phyloP scores from a whole-genome alignment of 257 asterid genomes.

The Gentiana straminea region DNA sequence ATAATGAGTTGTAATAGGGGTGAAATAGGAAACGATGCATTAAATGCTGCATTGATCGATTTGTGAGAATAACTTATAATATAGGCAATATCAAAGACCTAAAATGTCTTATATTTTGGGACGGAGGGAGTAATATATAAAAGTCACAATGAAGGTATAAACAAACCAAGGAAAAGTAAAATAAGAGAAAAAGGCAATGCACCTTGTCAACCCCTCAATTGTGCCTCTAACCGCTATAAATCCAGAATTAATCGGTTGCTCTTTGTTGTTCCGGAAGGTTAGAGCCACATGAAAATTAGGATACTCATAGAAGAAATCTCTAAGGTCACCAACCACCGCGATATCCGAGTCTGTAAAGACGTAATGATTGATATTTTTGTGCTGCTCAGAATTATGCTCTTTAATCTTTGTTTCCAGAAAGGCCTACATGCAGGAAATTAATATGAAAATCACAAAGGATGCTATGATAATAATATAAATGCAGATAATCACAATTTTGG shows the following conservation, averaged over 20 bases:
- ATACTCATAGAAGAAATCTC: slow-evolving; percentile 42
- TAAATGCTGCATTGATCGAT: too few relatives aligned
- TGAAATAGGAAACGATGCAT: too few relatives aligned
- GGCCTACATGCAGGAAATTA: slow-evolving; percentile 31
- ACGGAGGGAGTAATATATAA: too few relatives aligned
- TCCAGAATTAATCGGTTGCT: slow-evolving; percentile 92
- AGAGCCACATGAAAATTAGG: slow-evolving; percentile 76
- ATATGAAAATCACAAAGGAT: neutral
- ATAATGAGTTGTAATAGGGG: too few relatives aligned
- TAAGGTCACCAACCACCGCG: slow-evolving; percentile 70
- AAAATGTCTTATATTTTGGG: too few relatives aligned
- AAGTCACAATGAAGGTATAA: neutral
- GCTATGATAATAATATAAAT: neutral
- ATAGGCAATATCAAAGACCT: too few relatives aligned
- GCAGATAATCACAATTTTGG: too few relatives aligned
- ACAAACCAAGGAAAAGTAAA: neutral
- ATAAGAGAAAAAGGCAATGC: slow-evolving; percentile 8
- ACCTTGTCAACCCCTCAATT: slow-evolving; percentile 67
- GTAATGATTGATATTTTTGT: slow-evolving; percentile 46
- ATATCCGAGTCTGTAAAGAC: slow-evolving; percentile 91
- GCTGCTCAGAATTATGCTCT: slow-evolving; percentile 30
- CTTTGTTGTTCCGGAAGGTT: slow-evolving; percentile 92
- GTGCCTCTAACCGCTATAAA: slow-evolving; percentile 91
- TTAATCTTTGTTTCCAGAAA: slow-evolving; percentile 53
- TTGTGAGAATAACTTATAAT: too few relatives aligned